Evolutionary conservation across 2,329 filamentous ascomycete genomes (phyloP), one percentile per base, ranked within the genome.

Genomic region (Ophiocordyceps camponoti-floridani): DNA sequence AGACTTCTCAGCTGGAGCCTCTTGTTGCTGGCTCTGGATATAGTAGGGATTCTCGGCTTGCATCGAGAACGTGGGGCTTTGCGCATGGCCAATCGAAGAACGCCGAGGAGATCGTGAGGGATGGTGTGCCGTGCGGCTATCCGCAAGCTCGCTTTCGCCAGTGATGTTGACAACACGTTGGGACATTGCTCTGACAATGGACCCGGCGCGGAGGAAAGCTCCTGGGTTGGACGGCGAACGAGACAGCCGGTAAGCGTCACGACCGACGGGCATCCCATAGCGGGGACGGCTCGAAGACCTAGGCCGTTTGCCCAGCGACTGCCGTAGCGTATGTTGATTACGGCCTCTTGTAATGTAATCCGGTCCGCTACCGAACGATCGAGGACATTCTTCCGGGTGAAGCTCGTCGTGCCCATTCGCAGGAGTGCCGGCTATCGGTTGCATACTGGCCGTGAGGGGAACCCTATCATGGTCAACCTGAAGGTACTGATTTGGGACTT

Each of bases 91-190:
- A 42, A 50, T 61, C 14, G 57, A 53, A 8, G 62, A 72, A 51
- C 51, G 63, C 47, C 71, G 68, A 27, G 74, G 66, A 53, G 65
- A 79, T 52, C 58, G 75, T 59, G 64, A 81, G 59, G 66, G 79
- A 67, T 67, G 65, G 42, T 76, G 70, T 40, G 76, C 72, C 23
- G 79, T 70, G 44, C 75, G 78, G 49, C 82, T 78, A 58, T 94
- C 86, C 14, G 88, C 70, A 18, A 84, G 66, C 53, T 95, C 85
- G 4, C 81, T 82, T 55, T 96, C 91, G 57, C 94, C 94, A 62
- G 87, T 94, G 54, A 98, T 75, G 57, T 96, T 96, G 56, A 98
- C 91, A 46, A 98, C 88, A 67, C 91, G 85, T 65, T 95, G 88
- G 30, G 93, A 96, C 78, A 98, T 94, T 49, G 77, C 77, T 51